Conservation (phyloP, 2,329 filamentous ascomycete species). For the Fusarium brachygibbosum region DNA sequence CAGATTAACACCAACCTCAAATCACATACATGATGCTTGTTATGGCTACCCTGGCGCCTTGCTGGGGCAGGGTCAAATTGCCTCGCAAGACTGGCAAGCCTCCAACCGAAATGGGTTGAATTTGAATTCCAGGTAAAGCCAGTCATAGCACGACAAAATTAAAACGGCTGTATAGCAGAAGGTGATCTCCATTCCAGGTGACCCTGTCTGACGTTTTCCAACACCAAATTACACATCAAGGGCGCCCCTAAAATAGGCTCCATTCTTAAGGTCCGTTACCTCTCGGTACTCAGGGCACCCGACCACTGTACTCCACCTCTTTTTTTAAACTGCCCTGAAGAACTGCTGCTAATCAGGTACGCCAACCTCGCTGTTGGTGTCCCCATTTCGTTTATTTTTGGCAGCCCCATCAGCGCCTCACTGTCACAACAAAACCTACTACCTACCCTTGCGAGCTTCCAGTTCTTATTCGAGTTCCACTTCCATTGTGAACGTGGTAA, state of each 20-base stretch:
- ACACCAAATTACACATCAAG: slow-evolving; percentile 12
- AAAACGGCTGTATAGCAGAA: slow-evolving; percentile 27
- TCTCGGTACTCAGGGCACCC: slow-evolving; percentile 17
- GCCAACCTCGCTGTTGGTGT: slow-evolving; percentile 15
- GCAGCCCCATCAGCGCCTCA: slow-evolving; percentile 34
- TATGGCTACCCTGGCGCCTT: background rate
- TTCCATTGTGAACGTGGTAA: slow-evolving; percentile 38
- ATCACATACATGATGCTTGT: background rate
- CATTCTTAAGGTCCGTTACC: slow-evolving; percentile 29
- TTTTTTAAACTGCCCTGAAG: slow-evolving; percentile 14
- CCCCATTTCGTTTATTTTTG: slow-evolving; percentile 45
- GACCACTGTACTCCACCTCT: slow-evolving; percentile 16
- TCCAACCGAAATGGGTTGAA: slow-evolving; percentile 23
- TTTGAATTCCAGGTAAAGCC: slow-evolving; percentile 28
- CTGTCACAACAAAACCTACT: slow-evolving; percentile 27
- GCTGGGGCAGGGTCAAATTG: slow-evolving; percentile 13
- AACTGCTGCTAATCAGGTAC: slow-evolving; percentile 11
- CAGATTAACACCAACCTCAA: background rate
- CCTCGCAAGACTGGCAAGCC: slow-evolving; percentile 28
- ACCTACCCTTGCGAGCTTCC: slow-evolving; percentile 35
- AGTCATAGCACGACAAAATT: slow-evolving; percentile 25
- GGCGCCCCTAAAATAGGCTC: slow-evolving; percentile 36
- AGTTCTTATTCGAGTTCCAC: slow-evolving; percentile 33
- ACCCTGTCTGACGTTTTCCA: slow-evolving; percentile 34
- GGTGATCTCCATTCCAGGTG: slow-evolving; percentile 40